Base-by-base conservation (phyloP, 75 land plant genomes). In the Chamaecyparis obtusa region DNA sequence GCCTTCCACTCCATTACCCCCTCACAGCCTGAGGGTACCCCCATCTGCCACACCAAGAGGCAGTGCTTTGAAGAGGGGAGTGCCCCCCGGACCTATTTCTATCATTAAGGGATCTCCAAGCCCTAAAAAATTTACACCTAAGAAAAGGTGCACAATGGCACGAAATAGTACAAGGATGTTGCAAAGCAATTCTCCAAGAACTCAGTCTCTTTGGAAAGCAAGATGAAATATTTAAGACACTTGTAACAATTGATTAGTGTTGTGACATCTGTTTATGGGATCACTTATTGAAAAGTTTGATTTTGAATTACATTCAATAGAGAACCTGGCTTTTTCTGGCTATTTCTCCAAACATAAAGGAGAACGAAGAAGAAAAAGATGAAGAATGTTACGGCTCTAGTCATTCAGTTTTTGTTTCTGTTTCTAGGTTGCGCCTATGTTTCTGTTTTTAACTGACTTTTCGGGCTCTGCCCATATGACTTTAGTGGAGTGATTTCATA, bases 31-130 rank as follows among this genome's bases (percentile, higher is more conserved):
- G 72, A 91, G 89, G 55, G 83, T 88, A 21, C 91, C 91, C 75
- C 85, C 92, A 41, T 79, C 91, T 36, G 89, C 91, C 33, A 91
- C 91, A 19, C 92, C 92, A 35, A 87, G 89, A 87, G 91, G 91
- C 5, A 91, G 91, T 75, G 91, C 92, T 17, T 48, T 91, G 85
- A 91, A 91, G 82, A 85, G 88, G 81, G 92, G 92, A 33, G 91
- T 91, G 10, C 86, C 87, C 4, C 91, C 92, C 8, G 92, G 92
- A 32, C 92, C 92, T 30, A 91, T 91, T 39, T 78, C 43, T 78
- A 39, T 37, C 43, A 78, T 5, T 6, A 78, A 78, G 81, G 24
- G 39, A 78, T 78, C 81, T 41, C 81, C 46, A 78, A 78, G 81
- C 39, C 81, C 43, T 16, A 78, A 78, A 17, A 36, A 39, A 3